Evolutionary conservation across 1,284 basidiomycete species (phyloP), one percentile per base, ranked within the genome.

Genomic region (Mrakiaceae sp.): DNA sequence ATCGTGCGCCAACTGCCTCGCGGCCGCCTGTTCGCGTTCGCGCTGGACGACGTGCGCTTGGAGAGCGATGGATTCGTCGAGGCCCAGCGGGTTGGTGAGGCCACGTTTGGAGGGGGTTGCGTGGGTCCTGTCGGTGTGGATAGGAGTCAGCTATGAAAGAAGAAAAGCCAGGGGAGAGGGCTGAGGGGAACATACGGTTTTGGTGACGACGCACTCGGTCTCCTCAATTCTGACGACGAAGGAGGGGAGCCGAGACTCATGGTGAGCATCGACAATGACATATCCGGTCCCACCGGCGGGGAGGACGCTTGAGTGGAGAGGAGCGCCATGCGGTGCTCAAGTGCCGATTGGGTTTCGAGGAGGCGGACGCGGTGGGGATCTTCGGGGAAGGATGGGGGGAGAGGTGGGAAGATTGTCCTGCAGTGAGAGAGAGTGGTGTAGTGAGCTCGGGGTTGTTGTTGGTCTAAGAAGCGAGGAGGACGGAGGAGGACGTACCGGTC

Each of bases 341-440:
- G 58, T 4, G 58, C 58, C 39, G 39, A 39, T 39, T 59, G 58
- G 27, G 58, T 48, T 47, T 40, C 27, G 47, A 59, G 58, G 1
- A 59, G 47, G 27, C 42, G 48, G 27, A 59, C 16, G 4, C 42
- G 58, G 50, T 59, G 58, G 42, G 58, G 58, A 49, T 59, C 58
- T 3, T 44, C 46, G 12, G 58, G 58, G n/a, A 48, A 59, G 9
- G 58, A 47, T 0, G 47, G 40, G 1, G 58, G 58, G 11, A 59
- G 58, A 47, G n/a, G 46, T 10, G 58, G 58, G 43, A 59, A 59
- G 58, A 59, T 59, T 8, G 53, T 55, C 4, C 53, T 55, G 51
- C 9, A 27, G 14, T 27, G 14, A 39, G 53, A 11, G 9, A 3
- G 27, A 39, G 14, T 12, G 52, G 52, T 3, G 52, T 16, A n/a